Percentiles rank a stretch among this genome's conserved stretches.
Conservation (phyloP, 352 stramenopile genomes). For the Phytophthora vignae region DNA sequence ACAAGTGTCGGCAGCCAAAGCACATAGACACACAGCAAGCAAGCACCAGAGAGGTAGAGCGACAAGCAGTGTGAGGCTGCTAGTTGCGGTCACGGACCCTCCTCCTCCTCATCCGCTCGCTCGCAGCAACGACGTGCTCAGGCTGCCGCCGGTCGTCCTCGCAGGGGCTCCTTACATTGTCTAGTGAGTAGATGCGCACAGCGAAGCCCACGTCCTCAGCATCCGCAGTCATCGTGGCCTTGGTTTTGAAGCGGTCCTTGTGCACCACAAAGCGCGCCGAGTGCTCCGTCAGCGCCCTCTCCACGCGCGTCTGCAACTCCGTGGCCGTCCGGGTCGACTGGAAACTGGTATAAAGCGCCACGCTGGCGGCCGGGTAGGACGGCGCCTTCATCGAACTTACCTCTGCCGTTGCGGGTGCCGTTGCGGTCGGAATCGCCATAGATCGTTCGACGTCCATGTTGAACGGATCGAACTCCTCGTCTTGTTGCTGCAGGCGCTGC, state of each 20-base stretch:
- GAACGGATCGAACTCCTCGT: conserved; percentile 79
- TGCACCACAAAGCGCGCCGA: conserved; percentile 58
- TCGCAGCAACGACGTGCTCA: conserved; percentile 30
- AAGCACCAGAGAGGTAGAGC: conserved; percentile 33
- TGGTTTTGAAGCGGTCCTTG: conserved; percentile 81
- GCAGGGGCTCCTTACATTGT: conserved; percentile 66
- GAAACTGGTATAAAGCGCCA: conserved; percentile 83
- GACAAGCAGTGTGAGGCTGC: conserved; percentile 32
- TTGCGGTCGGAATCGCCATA: conserved; percentile 35
- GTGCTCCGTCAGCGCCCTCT: conserved; percentile 58
- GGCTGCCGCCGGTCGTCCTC: conserved; percentile 24
- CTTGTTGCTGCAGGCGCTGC: conserved; percentile 34
- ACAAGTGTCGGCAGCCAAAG: conserved; percentile 30
- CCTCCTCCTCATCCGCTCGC: conserved; percentile 25
- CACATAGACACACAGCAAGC: conserved; percentile 29
- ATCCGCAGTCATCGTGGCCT: conserved; percentile 57
- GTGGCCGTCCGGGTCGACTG: conserved; percentile 56
- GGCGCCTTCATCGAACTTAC: conserved; percentile 47
- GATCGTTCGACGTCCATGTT: conserved; percentile 51
- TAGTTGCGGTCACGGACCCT: conserved; percentile 27
- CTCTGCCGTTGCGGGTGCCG: conserved; percentile 38
- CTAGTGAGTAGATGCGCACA: conserved; percentile 72
- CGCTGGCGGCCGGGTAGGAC: conserved; percentile 62
- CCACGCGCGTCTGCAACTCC: conserved; percentile 65
- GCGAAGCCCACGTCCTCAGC: conserved; percentile 63